Percentiles rank a stretch among this genome's conserved stretches.
phyloP scores from a whole-genome alignment of 2,329 filamentous ascomycete genomes.

The Fusarium duplospermum region DNA sequence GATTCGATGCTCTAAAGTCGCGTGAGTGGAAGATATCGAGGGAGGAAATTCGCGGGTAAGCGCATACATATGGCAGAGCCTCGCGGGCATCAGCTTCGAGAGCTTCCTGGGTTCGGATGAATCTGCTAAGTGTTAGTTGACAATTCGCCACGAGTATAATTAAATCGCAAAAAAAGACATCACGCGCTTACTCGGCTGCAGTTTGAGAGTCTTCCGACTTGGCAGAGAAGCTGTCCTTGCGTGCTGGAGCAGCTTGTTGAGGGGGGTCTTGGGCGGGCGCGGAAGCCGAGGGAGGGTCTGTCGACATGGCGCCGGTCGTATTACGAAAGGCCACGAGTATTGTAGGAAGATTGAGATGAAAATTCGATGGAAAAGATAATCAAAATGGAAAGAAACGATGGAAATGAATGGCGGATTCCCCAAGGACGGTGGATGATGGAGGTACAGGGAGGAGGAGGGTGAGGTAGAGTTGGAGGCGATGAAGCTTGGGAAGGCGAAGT shows the following conservation, averaged over 20 bases:
- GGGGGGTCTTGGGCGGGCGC: conserved; percentile 36
- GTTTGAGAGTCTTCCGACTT: conserved; percentile 75
- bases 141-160: background rate
- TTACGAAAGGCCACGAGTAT: background rate
- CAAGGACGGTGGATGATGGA: conserved; percentile 20
- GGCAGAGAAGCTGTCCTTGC: conserved; percentile 70
- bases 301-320: conserved; percentile 47
- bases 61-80: conserved; percentile 86
- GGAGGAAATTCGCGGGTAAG: background rate
- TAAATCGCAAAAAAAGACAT: fast-evolving
- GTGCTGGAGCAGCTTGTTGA: conserved; percentile 46
- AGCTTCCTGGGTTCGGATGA: conserved; percentile 88
- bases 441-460: conserved; percentile 8
- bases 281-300: conserved; percentile 52
- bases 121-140: conserved; percentile 62
- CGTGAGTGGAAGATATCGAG: conserved; percentile 33
- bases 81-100: conserved; percentile 96
- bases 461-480: conserved; percentile 1
- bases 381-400: background rate
- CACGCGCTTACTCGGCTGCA: conserved; percentile 71
- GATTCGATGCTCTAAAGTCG: conserved; percentile 82
- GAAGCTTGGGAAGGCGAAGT: conserved; percentile 3
- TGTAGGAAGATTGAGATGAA: background rate
- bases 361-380: background rate
- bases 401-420: background rate